A percentile compares a stretch with the other conserved stretches of the same genome.
Conservation (phyloP, 345 rosid species). For the Pugionium cornutum region DNA sequence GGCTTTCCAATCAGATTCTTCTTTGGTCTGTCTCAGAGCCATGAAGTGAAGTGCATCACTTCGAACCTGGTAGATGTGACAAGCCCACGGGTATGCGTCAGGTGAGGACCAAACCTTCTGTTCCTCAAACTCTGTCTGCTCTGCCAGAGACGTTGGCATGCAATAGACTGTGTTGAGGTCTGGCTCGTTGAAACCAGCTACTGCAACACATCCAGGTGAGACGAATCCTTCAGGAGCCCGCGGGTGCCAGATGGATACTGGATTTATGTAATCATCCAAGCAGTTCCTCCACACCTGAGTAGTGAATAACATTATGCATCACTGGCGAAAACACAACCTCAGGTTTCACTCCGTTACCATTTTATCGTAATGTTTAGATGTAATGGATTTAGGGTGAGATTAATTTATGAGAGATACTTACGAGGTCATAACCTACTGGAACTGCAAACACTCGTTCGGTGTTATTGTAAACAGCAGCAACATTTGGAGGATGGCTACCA, state of each 20-base stretch:
- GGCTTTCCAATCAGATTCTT: constrained; percentile 76
- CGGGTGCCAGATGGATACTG: constrained; percentile 90
- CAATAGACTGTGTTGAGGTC: constrained; percentile 57
- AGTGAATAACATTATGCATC: constrained; percentile 14
- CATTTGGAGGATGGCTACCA: constrained; percentile 87
- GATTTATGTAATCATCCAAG: constrained; percentile 61
- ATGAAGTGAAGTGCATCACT: constrained; percentile 90
- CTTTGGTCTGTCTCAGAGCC: constrained; percentile 72
- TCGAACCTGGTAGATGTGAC: constrained; percentile 80
- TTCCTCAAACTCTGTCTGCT: constrained; percentile 78
- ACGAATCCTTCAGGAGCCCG: constrained; percentile 82
- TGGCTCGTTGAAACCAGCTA: constrained; percentile 71
- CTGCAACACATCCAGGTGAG: constrained; percentile 75
- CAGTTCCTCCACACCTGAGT: constrained; percentile 95
- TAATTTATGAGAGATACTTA: constrained; percentile 40
- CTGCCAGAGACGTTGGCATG: constrained; percentile 63
- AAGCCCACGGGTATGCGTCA: constrained; percentile 89
- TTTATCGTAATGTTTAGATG: not conserved
- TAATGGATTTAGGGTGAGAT: not conserved
- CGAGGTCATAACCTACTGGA: constrained; percentile 93
- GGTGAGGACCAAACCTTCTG: constrained; percentile 85
- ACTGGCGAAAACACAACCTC: constrained; percentile 14
- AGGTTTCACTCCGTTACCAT: not conserved
- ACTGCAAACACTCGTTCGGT: constrained; percentile 52
- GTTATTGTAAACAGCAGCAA: constrained; percentile 78